Percentiles rank a stretch among this genome's conserved stretches.
phyloP scores from a whole-genome alignment of 163 green algal species.

The Chlamydomonas reinhardtii region DNA sequence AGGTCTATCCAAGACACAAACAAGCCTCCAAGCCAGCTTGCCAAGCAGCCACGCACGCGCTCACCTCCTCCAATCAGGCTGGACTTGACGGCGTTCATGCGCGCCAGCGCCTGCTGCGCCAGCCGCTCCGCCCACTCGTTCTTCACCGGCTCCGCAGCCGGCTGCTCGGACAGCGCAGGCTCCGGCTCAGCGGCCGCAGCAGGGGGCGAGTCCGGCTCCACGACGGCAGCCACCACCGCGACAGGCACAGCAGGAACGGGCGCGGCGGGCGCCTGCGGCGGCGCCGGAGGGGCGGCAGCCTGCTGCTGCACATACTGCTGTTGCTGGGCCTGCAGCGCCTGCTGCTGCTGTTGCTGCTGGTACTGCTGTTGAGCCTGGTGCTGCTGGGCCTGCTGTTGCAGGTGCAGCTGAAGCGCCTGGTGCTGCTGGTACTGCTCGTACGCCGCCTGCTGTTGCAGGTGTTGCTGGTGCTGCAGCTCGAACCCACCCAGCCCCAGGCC shows the following conservation, averaged over 20 bases:
- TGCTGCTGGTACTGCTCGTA: slow-evolving; percentile 11
- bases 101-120: slow-evolving; percentile 40
- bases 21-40: no score
- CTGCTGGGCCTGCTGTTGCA: background rate
- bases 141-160: slow-evolving; percentile 33
- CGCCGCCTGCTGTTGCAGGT: background rate
- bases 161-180: background rate
- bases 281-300: no score
- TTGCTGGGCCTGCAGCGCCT: background rate
- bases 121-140: slow-evolving; percentile 49
- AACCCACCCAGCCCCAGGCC: no score
- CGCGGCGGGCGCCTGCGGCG: no score
- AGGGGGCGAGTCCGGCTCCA: background rate
- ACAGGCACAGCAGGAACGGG: background rate
- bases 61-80: slow-evolving; percentile 19
- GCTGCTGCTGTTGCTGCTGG: background rate
- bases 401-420: background rate
- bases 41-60: no score
- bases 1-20: no score
- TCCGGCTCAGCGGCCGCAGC: background rate
- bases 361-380: background rate
- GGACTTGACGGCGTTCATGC: slow-evolving; percentile 43
- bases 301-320: background rate
- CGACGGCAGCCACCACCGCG: background rate
- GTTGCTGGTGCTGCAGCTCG: background rate